A percentile compares a stretch with the other conserved stretches of the same genome.
phyloP scores from a whole-genome alignment of 2,329 filamentous ascomycete species.

The Fusarium succisae region DNA sequence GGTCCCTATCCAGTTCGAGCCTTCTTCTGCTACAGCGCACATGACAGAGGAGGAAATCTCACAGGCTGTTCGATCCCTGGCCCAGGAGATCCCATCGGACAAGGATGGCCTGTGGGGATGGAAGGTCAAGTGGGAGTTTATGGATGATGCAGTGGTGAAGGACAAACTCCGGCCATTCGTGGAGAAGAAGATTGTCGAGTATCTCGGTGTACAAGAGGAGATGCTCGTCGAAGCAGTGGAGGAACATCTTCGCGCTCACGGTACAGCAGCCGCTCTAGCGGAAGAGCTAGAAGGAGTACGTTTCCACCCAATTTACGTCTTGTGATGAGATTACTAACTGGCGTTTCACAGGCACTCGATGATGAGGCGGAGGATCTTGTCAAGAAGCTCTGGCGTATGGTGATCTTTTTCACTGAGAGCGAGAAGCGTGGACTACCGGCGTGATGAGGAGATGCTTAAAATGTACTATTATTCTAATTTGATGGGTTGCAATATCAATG shows the following conservation, averaged over 20 bases:
- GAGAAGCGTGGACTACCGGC: slow-evolving; percentile 88
- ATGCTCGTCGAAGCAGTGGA: slow-evolving; percentile 93
- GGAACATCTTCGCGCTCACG: slow-evolving; percentile 81
- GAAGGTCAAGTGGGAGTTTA: slow-evolving; percentile 90
- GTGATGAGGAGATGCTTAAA: slow-evolving; percentile 48
- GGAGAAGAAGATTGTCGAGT: slow-evolving; percentile 98
- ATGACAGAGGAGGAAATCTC: slow-evolving; percentile 89
- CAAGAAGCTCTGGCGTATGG: slow-evolving; percentile 97
- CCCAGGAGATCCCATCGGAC: slow-evolving; percentile 88
- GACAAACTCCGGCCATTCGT: slow-evolving; percentile 94
- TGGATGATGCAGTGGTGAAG: slow-evolving; percentile 82
- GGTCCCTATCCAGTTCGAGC: slow-evolving; percentile 84
- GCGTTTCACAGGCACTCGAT: slow-evolving; percentile 74
- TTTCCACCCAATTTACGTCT: slow-evolving; percentile 32
- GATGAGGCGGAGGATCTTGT: slow-evolving; percentile 94
- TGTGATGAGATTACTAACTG: slow-evolving; percentile 20
- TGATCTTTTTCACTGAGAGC: slow-evolving; percentile 96
- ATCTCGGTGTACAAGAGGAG: slow-evolving; percentile 94
- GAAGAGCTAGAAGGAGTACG: slow-evolving; percentile 85
- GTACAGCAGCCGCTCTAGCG: slow-evolving; percentile 80
- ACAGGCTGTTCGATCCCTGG: slow-evolving; percentile 82
- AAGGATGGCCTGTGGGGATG: slow-evolving; percentile 91
- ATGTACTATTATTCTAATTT: slow-evolving; percentile 34
- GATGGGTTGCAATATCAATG: slow-evolving; percentile 23
- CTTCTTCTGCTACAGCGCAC: slow-evolving; percentile 65